Evolutionary conservation across 306 rosid genomes (phyloP), one percentile per base, ranked within the genome.

Genomic region (Corylus heterophylla): DNA sequence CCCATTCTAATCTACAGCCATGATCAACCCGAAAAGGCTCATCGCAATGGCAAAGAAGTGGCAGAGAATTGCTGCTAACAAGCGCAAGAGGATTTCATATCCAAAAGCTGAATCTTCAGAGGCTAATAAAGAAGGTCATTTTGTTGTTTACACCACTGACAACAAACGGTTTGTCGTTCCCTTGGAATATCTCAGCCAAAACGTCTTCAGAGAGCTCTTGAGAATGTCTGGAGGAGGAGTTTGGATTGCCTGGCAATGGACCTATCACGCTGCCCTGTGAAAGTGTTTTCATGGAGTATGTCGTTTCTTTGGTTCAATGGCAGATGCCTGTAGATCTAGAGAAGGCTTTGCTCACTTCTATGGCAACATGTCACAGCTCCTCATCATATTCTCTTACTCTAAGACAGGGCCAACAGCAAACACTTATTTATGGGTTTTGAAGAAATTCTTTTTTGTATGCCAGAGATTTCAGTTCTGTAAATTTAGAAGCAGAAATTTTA

Each of bases 221-320:
- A 74, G 44, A 52, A 16, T 80, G 63, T 52, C 75, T 18, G 76
- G 76, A 74, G 50, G 79, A 73, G 56, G 83, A 80, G 83, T 74
- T 80, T n/a, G 83, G 83, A 54, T 58, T 80, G 47, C 79, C 83
- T 27, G 8, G 61, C 7, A 54, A 68, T 22, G 69, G 69, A 7
- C 83, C 83, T 25, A 50, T 75, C 54, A 80, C 54, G n/a, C 31
- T 80, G 79, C 84, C 84, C 4, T 80, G 78, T 52, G 76, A 29
- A 39, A 10, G 68, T 35, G 50, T 4, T 14, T 73, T 77, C 42
- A 39, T 77, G 74, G 78, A 82, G 11, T 54, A 73, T 48, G 22
- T 77, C 12, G 47, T 73, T 54, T 64, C 74, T 47, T 17, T 77
- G 62, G 49, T 73, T 39, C 69, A 25, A 64, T 1, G 63, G 64